phyloP scores from a whole-genome alignment of 164 flowering plant species.

The Umbellularia californica region DNA sequence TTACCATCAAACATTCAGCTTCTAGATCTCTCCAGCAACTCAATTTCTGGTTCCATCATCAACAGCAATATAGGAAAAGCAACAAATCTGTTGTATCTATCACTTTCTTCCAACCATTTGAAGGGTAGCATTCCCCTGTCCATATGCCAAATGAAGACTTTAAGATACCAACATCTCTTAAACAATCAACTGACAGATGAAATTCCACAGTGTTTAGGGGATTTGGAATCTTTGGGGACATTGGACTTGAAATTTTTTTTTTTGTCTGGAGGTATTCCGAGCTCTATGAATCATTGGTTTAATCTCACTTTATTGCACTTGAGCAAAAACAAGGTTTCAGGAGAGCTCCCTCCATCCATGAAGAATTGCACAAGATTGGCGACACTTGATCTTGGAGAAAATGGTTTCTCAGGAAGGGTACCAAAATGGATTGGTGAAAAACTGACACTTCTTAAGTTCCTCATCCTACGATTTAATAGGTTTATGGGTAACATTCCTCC shows the following conservation, averaged over 20 bases:
- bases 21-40: no score
- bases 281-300: neutral
- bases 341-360: conserved; percentile 5
- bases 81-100: no score
- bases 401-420: conserved; percentile 6
- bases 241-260: conserved; percentile 1
- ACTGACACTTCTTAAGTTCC: no score
- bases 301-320: neutral
- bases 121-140: no score
- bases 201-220: conserved; percentile 12
- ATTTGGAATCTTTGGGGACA: neutral
- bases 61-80: no score
- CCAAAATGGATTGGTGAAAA: conserved; percentile 14
- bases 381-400: conserved; percentile 7
- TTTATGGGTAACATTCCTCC: no score
- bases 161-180: neutral
- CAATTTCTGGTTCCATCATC: no score
- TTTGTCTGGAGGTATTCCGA: conserved; percentile 3
- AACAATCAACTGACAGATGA: conserved; percentile 9
- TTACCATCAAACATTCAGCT: no score
- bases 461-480: no score
- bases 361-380: no score
- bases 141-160: neutral
- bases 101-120: no score
- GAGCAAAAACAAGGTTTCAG: conserved; percentile 10